Base-by-base conservation (phyloP, 2,329 filamentous ascomycete genomes). In the Cladophialophora carrionii region DNA sequence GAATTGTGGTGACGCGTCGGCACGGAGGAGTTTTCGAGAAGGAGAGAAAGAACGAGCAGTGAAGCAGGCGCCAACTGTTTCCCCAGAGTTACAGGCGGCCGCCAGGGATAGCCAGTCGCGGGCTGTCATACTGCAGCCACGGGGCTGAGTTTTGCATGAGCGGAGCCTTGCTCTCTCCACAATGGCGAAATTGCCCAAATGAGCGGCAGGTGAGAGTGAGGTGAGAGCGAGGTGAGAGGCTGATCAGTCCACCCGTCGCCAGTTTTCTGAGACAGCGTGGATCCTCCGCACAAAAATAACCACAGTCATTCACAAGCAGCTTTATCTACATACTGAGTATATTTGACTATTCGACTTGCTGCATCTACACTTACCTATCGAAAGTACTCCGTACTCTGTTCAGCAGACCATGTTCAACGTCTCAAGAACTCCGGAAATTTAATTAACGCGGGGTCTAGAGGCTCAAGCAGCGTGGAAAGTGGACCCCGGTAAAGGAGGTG, bases 41-140 rank as follows among this genome's bases (percentile, higher is more conserved):
- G 48, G 26, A 26, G 48, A 51, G 14, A 26, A 51, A 17, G 48
- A 51, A 51, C 20, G 48, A 51, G 22, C 48, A 51, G 24, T 24
- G 20, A 51, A 51, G 48, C 20, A 51, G 24, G 48, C 48, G 24
- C 22, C 8, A 26, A 26, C 48, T 12, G 20, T 51, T 51, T 51
- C 48, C 48, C 48, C 48, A 51, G 48, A 51, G 20, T 29, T 29
- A 26, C 10, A 51, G 20, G 20, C 48, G 4, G 20, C 20, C 20
- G 48, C 17, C 48, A 51, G 48, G 48, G 48, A 29, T 24, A 12
- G 52, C 26, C 52, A 55, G 26, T 55, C 52, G n/a, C 14, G 12
- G 2, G 26, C 22, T 55, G 26, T 14, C 5, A 43, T 43, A n/a
- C 37, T n/a, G 37, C 37, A 8, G 37, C 37, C 37, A 43, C 17